Base-by-base conservation (phyloP, 805 yeast species). In the Hanseniaspora pseudoguilliermondii region DNA sequence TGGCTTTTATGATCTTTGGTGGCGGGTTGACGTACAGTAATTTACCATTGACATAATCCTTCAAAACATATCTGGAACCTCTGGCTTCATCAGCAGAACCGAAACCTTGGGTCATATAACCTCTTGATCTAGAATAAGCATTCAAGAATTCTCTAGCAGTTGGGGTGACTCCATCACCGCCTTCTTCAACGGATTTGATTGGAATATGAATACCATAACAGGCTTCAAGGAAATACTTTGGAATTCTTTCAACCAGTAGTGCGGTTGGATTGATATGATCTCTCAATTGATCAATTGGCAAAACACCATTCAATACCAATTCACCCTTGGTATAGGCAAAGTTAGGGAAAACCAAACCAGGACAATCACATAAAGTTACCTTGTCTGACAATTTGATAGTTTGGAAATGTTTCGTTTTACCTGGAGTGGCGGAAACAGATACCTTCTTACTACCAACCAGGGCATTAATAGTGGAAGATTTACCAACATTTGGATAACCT, bases 321-420 rank as follows among this genome's bases (percentile, higher is more conserved):
- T 93, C 99, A 63, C 95, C 97, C 65, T 89, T 90, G 25, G 96
- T 86, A 67, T 86, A 86, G 7, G 97, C 97, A 67, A 93, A 93
- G 65, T 91, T 93, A 25, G 99, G 98, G 75, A 93, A 93, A 18
- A 93, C 99, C 59, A 93, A 76, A 78, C 99, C 99, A 2, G 99
- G 99, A 75, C 99, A 93, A 76, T 93, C 99, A 71, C 97, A 93
- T 54, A 93, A 75, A 61, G 89, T 76, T 2, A 93, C 93, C 39
- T 84, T 77, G 53, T 84, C 86, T 0, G 96, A 81, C 47, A 93
- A 76, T 65, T 81, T 79, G 59, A 93, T 90, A 1, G 99, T 93
- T 74, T 93, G 99, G 77, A 93, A 93, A 75, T 93, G 99, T 69
- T 93, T 93, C 15, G 99, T 93, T 68, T 93, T 93, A 73, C 99